Conservation (phyloP, 495 filamentous ascomycete genomes). For the Emericellopsis terricola region DNA sequence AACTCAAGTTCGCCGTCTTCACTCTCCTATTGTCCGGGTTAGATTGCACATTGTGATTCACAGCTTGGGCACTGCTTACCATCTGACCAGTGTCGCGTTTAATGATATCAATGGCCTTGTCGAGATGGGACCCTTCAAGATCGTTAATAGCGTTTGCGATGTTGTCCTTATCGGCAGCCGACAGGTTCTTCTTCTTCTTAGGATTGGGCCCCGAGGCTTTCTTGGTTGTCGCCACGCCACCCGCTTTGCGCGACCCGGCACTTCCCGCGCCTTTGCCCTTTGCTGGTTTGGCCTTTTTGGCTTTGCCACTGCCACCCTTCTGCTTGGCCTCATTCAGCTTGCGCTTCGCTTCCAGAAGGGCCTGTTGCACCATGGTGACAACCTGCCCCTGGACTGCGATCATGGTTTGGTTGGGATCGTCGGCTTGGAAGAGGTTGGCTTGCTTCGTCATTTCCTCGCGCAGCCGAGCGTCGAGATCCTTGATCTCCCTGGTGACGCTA, state of each 20-base stretch:
- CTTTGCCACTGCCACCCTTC: conserved; percentile 17
- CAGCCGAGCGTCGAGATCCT: conserved; percentile 19
- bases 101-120: conserved; percentile 73
- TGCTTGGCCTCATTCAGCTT: conserved; percentile 19
- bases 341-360: conserved; percentile 28
- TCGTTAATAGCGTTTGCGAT: conserved; percentile 65
- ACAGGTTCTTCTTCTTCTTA: conserved; percentile 35
- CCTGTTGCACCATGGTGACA: conserved; percentile 25
- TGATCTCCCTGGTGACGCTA: conserved; percentile 6
- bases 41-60: neutral
- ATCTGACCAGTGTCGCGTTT: conserved; percentile 68
- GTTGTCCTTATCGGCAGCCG: conserved; percentile 62
- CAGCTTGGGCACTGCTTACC: conserved; percentile 17
- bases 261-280: conserved; percentile 5
- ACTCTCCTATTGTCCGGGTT: conserved; percentile 29
- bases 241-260: conserved; percentile 12
- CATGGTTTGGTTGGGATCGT: conserved; percentile 42
- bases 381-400: conserved; percentile 36
- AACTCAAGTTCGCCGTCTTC: conserved; percentile 79
- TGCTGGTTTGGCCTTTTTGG: conserved; percentile 17
- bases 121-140: conserved; percentile 55
- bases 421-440: conserved; percentile 46
- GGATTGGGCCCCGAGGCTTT: conserved; percentile 21
- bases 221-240: conserved; percentile 21
- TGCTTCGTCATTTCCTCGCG: conserved; percentile 43